Conservation (phyloP, 345 rosid species). For the Bruguiera gymnorhiza region DNA sequence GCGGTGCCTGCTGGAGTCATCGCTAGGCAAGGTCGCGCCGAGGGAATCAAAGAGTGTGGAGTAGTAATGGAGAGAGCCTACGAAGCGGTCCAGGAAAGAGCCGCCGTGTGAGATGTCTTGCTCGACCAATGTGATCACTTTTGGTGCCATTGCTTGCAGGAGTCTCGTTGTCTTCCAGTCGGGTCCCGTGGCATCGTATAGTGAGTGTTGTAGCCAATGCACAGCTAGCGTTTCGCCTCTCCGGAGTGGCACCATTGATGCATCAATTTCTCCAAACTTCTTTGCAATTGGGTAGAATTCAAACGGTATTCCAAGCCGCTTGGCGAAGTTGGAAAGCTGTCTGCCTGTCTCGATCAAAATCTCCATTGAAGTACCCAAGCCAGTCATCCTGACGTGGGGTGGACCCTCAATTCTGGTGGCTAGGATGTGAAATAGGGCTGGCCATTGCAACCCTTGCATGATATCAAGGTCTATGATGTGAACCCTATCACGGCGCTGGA, state of each 20-base stretch:
- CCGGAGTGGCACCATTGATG: constrained; percentile 27
- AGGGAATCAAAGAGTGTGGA: constrained; percentile 62
- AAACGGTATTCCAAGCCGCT: constrained; percentile 52
- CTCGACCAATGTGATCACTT: constrained; percentile 54
- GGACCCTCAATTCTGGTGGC: constrained; percentile 61
- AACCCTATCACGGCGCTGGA: constrained; percentile 45
- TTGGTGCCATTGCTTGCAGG: constrained; percentile 42
- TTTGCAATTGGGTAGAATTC: constrained; percentile 60
- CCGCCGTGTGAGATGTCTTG: constrained; percentile 56
- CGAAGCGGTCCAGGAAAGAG: constrained; percentile 61
- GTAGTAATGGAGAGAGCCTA: constrained; percentile 58
- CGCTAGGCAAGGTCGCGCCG: constrained; percentile 38
- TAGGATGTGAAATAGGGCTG: constrained; percentile 65
- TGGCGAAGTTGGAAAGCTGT: constrained; percentile 60
- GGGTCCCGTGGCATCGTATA: constrained; percentile 57
- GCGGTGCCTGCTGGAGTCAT: constrained; percentile 40
- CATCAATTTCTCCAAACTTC: constrained; percentile 54
- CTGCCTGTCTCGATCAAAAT: constrained; percentile 52
- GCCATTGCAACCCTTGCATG: constrained; percentile 81
- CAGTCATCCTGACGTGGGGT: constrained; percentile 57
- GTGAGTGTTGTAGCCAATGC: constrained; percentile 66
- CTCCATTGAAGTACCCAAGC: constrained; percentile 53
- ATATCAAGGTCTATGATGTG: constrained; percentile 68
- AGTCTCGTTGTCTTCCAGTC: constrained; percentile 57
- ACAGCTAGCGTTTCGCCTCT: constrained; percentile 53